These are phyloP conservation scores for Trematosphaeria pertusa DNA, from an alignment of 2,329 filamentous ascomycete genomes.

Conservation along the genomic window DNA sequence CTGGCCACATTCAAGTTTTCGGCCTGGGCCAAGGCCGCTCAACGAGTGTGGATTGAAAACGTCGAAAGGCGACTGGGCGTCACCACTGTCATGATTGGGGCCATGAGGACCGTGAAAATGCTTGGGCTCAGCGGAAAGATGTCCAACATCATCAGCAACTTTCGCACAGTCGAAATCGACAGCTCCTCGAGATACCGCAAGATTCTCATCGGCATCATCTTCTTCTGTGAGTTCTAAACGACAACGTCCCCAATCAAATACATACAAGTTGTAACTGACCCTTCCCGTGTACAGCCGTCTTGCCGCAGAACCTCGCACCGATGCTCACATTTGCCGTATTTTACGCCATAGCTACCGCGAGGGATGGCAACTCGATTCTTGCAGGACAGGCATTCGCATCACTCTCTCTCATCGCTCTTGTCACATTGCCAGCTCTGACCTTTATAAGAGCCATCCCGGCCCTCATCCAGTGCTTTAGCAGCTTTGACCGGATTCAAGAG, in stretches of 20 bases:
- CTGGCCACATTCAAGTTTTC: constrained; percentile 12
- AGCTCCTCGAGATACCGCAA: constrained; percentile 11
- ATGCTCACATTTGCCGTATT: constrained; percentile 15
- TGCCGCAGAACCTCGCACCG: constrained; percentile 13
- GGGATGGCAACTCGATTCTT: constrained; percentile 10
- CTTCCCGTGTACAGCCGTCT: not conserved
- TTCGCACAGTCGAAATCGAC: constrained; percentile 14
- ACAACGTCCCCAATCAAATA: not conserved
- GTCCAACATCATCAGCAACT: constrained; percentile 11
- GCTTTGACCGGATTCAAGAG: constrained; percentile 18
- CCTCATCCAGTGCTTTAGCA: constrained; percentile 10
- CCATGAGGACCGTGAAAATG: constrained; percentile 16
- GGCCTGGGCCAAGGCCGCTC: constrained; percentile 9
- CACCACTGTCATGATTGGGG: constrained; percentile 10
- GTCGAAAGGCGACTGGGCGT: constrained; percentile 13
- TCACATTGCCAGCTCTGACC: constrained; percentile 12
- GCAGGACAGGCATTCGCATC: constrained; percentile 15
- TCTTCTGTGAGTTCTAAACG: constrained; percentile 9
- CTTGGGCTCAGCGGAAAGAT: constrained; percentile 12
- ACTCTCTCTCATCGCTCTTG: constrained; percentile 13
- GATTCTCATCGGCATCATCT: constrained; percentile 13
- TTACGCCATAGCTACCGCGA: constrained; percentile 7
- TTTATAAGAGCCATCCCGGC: constrained; percentile 10
- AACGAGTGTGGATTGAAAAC: constrained; percentile 13
- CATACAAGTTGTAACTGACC: constrained; percentile 3